Conservation (phyloP, 2,329 filamentous ascomycete genomes). For the Aspergillus sp. region DNA sequence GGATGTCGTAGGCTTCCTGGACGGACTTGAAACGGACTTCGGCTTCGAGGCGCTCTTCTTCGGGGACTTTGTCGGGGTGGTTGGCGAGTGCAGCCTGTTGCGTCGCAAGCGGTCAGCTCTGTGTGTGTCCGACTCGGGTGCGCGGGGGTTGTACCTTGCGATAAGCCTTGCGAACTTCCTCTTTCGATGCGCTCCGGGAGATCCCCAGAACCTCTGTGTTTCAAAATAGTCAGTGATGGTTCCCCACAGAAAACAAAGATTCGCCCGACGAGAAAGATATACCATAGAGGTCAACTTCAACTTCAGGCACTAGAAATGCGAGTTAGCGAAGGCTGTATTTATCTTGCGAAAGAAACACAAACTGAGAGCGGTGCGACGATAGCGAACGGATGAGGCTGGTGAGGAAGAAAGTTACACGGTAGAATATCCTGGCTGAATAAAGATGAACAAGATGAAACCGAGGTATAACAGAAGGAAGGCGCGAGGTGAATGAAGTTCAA, state of each 20-base stretch:
- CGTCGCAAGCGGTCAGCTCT: background rate
- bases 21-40: slow-evolving; percentile 91
- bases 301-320: slow-evolving; percentile 28
- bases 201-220: slow-evolving; percentile 73
- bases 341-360: slow-evolving; percentile 5
- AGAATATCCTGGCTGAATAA: background rate
- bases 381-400: background rate
- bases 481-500: background rate
- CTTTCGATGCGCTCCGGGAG: slow-evolving; percentile 65
- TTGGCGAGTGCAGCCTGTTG: slow-evolving; percentile 75
- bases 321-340: slow-evolving; percentile 16
- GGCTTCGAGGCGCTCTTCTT: slow-evolving; percentile 77
- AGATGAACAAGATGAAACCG: background rate
- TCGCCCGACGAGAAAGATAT: slow-evolving; percentile 18
- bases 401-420: background rate
- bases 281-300: slow-evolving; percentile 62
- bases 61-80: slow-evolving; percentile 93
- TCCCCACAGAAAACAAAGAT: background rate
- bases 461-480: background rate
- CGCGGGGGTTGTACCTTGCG: slow-evolving; percentile 67
- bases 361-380: slow-evolving; percentile 11
- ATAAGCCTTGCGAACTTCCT: slow-evolving; percentile 93
- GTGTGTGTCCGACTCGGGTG: background rate
- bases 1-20: slow-evolving; percentile 95
- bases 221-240: slow-evolving; percentile 5